phyloP scores from a whole-genome alignment of 1,284 basidiomycete species.

The Irpex sp. region DNA sequence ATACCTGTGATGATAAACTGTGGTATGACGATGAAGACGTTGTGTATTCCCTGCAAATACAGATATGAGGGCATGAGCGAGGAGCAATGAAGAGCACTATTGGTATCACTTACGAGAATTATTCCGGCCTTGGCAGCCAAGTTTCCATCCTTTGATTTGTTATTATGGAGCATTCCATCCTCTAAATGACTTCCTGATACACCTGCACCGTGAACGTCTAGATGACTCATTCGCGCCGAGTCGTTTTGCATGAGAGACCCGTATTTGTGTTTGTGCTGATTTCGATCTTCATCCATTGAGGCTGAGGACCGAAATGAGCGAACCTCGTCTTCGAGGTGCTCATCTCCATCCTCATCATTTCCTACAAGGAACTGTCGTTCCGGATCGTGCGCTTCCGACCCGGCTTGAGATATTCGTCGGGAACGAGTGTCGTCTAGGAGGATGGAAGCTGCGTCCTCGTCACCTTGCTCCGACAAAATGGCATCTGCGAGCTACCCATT shows the following conservation, averaged over 20 bases:
- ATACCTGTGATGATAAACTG: constrained; percentile 71
- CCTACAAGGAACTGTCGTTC: constrained; percentile 32
- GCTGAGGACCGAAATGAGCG: constrained; percentile 26
- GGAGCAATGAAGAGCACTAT: background rate
- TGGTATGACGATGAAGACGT: constrained; percentile 82
- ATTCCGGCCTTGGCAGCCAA: constrained; percentile 75
- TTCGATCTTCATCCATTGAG: constrained; percentile 26
- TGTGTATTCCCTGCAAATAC: constrained; percentile 76
- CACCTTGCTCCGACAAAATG: constrained; percentile 53
- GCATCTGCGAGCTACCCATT: constrained; percentile 61
- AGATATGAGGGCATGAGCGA: background rate
- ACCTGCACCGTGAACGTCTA: constrained; percentile 28
- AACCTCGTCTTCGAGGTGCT: constrained; percentile 31
- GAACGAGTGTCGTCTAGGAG: constrained; percentile 41
- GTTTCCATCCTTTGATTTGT: constrained; percentile 13
- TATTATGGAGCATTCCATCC: constrained; percentile 5
- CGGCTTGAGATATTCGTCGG: constrained; percentile 16
- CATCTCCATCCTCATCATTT: constrained; percentile 26
- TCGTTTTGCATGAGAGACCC: constrained; percentile 39
- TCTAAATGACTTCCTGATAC: constrained; percentile 15
- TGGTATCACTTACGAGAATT: constrained; percentile 61
- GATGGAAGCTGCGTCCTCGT: constrained; percentile 45
- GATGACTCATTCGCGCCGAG: constrained; percentile 41
- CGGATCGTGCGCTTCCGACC: constrained; percentile 20
- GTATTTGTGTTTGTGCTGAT: constrained; percentile 17